Base-by-base conservation (phyloP, 2,329 filamentous ascomycete species). In the Penicillium vulpinum region DNA sequence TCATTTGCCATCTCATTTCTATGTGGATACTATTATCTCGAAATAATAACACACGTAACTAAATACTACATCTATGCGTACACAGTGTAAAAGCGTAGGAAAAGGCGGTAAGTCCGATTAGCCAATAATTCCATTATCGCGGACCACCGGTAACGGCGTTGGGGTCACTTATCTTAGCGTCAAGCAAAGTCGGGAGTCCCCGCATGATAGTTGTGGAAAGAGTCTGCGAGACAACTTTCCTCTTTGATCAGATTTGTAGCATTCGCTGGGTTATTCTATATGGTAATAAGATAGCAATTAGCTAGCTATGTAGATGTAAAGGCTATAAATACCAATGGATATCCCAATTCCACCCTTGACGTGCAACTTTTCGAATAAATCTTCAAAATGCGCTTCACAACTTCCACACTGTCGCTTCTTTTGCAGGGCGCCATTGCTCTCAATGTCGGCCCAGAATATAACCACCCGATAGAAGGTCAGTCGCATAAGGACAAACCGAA, bases 371-470 rank as follows among this genome's bases (percentile, higher is more conserved):
- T 16, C 16, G 22, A 26, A 35, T n/a, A 22, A 47, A 35, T 26
- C 22, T 18, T 24, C 21, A 38, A n/a, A 48, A 48, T 48, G 46
- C 46, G 15, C 31, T 36, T 38, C 21, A 18, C 18, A 24, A 28
- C 46, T 36, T 28, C 22, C 6, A 48, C 21, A 9, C 2, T 36
- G 3, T 26, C 21, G 10, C 31, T 21, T 46, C 41, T 53, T 0
- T 35, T 54, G 5, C 41, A 54, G 10, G 33, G 43, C 21, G 48
- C 38, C 10, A 31, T 45, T n/a, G 57, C 57, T 45, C 45, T 60
- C 26, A 62, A 63, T n/a, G 56, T 69, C 6, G 67, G 65, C 3
- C 62, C 58, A 8, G 63, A 64, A 33, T 68, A 66, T 51, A 49
- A 40, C 8, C 63, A 66, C 41, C 59, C 64, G 1, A 58, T 68